Percentiles rank a stretch among this genome's conserved stretches.
phyloP scores from a whole-genome alignment of 441 rosid species.

The Mallotus repandus region DNA sequence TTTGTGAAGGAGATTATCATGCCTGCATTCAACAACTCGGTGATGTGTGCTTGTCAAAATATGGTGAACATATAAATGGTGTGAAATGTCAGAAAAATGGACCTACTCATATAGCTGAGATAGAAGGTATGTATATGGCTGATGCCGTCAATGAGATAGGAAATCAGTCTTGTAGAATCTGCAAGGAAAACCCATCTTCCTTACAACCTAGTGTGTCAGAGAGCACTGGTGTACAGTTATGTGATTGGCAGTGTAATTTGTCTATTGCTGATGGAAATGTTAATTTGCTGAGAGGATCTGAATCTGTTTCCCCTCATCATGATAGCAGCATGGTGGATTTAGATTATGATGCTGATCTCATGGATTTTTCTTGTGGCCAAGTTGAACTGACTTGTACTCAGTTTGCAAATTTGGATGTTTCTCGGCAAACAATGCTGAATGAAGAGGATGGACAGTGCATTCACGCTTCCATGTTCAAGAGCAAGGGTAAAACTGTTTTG shows the following conservation, averaged over 20 bases:
- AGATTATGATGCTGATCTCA: conserved; percentile 23
- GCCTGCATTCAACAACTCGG: conserved; percentile 40
- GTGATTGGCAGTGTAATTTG: conserved; percentile 24
- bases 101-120: conserved; percentile 27
- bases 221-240: conserved; percentile 29
- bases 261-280: conserved; percentile 31
- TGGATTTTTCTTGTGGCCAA: conserved; percentile 20
- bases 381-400: conserved; percentile 13
- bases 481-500: conserved; percentile 30
- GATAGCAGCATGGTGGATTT: conserved; percentile 38
- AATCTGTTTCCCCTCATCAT: conserved; percentile 36
- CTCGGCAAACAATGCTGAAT: conserved; percentile 30
- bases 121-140: conserved; percentile 21
- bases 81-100: conserved; percentile 28
- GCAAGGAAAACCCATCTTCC: conserved; percentile 24
- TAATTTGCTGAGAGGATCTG: conserved; percentile 28
- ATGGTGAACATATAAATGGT: conserved; percentile 25
- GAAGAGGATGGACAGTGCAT: conserved; percentile 39
- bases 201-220: conserved; percentile 31
- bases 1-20: conserved; percentile 37
- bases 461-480: conserved; percentile 36
- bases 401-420: conserved; percentile 24
- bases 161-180: conserved; percentile 24
- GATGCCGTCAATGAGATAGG: conserved; percentile 29
- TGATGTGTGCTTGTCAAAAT: conserved; percentile 33